Conservation (phyloP, 1,284 basidiomycete species). For the Ustilago crameri region DNA sequence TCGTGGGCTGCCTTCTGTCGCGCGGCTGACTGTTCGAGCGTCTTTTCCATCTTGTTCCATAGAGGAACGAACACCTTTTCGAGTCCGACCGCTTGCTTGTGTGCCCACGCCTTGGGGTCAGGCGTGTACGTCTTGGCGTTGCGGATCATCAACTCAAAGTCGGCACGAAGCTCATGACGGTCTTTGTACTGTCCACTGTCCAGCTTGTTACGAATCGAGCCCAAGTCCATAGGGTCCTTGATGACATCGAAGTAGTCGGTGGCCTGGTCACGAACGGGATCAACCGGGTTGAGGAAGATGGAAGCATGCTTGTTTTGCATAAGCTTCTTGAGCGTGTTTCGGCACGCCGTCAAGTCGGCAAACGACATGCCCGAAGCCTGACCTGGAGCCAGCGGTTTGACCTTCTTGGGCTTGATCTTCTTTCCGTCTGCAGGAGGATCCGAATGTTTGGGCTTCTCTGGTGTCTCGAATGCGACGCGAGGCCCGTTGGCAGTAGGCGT, state of each 20-base stretch:
- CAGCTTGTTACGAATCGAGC: constrained; percentile 87
- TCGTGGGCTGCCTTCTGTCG: constrained; percentile 50
- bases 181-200: constrained; percentile 83
- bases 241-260: constrained; percentile 83
- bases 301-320: constrained; percentile 74
- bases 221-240: constrained; percentile 93
- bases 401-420: constrained; percentile 63
- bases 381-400: constrained; percentile 66
- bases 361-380: constrained; percentile 83
- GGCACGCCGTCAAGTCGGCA: constrained; percentile 82
- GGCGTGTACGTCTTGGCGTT: constrained; percentile 90
- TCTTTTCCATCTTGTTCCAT: constrained; percentile 71
- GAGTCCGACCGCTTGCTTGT: constrained; percentile 80
- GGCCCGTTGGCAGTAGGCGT: constrained; percentile 27
- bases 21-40: constrained; percentile 66
- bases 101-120: constrained; percentile 76
- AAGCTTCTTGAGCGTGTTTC: constrained; percentile 84
- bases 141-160: constrained; percentile 86
- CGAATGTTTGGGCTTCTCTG: constrained; percentile 38
- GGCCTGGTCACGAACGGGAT: constrained; percentile 68
- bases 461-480: constrained; percentile 51
- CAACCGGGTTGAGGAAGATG: constrained; percentile 87
- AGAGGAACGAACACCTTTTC: constrained; percentile 87
- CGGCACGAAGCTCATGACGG: constrained; percentile 83
- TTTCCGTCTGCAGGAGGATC: constrained; percentile 67